These are phyloP conservation scores for Diaporthe citri DNA, from an alignment of 2,329 filamentous ascomycete species.

Conservation along the genomic window DNA sequence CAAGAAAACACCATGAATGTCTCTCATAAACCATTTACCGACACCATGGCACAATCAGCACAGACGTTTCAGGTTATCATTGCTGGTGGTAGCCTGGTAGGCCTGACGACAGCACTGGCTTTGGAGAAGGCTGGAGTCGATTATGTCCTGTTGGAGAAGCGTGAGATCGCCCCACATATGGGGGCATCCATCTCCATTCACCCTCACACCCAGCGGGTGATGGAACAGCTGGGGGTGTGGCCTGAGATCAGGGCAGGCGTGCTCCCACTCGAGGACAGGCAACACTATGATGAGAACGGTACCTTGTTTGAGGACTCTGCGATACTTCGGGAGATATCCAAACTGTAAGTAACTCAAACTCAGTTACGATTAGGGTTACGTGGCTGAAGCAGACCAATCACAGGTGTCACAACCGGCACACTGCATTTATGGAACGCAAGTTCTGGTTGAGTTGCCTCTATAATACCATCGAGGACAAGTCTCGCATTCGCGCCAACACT, in stretches of 20 bases:
- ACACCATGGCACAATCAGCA: background rate
- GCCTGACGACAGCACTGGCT: constrained; percentile 40
- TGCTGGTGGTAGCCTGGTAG: constrained; percentile 41
- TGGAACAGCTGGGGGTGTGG: constrained; percentile 41
- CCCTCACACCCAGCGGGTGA: constrained; percentile 27
- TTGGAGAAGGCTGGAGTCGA: constrained; percentile 41
- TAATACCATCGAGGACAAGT: constrained; percentile 38
- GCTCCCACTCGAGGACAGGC: constrained; percentile 25
- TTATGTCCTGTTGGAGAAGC: constrained; percentile 42
- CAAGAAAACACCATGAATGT: background rate
- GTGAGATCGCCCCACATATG: constrained; percentile 42
- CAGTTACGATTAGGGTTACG: background rate
- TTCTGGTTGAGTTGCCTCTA: constrained; percentile 38
- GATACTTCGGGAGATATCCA: constrained; percentile 33
- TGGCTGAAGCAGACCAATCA: constrained; percentile 1
- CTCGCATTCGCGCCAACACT: constrained; percentile 28
- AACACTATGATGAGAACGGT: constrained; percentile 39
- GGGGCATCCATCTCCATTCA: constrained; percentile 40
- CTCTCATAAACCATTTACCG: background rate
- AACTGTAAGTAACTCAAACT: background rate
- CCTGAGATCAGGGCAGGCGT: constrained; percentile 3
- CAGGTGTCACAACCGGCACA: constrained; percentile 15
- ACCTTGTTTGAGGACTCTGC: constrained; percentile 38
- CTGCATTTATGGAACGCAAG: constrained; percentile 37
- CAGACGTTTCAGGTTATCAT: constrained; percentile 39